These are phyloP conservation scores for Pythium dissimile DNA, from an alignment of 352 stramenopile species.

Conservation along the genomic window DNA sequence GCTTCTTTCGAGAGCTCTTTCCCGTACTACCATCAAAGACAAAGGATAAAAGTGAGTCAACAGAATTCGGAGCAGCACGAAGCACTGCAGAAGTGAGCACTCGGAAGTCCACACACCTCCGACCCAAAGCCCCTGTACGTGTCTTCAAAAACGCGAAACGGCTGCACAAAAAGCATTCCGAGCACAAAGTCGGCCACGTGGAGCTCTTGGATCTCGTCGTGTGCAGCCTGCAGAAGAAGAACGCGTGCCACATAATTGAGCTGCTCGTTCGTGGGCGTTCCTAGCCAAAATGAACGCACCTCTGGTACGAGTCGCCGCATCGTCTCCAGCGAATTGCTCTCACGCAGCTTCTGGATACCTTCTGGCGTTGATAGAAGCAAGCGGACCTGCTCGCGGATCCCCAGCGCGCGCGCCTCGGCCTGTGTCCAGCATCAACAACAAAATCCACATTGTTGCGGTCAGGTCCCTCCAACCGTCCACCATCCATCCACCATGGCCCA, in stretches of 20 bases:
- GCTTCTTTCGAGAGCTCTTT: conserved; percentile 82
- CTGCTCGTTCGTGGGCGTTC: not conserved
- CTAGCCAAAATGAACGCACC: conserved; percentile 25
- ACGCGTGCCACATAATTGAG: not conserved
- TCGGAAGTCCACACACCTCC: conserved; percentile 32
- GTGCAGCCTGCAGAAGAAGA: conserved; percentile 32
- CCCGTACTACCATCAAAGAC: conserved; percentile 57
- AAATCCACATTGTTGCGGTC: not conserved
- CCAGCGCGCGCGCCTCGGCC: conserved; percentile 48
- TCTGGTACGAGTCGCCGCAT: conserved; percentile 71
- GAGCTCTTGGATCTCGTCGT: conserved; percentile 69
- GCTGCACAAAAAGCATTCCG: conserved; percentile 73
- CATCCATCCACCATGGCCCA: not conserved
- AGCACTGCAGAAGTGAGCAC: not conserved
- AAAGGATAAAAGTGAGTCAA: no score
- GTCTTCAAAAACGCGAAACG: conserved; percentile 58
- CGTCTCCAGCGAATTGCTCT: conserved; percentile 44
- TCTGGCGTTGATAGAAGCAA: conserved; percentile 46
- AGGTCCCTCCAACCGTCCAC: not conserved
- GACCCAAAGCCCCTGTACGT: conserved; percentile 61
- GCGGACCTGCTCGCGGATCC: conserved; percentile 48
- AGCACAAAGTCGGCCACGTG: conserved; percentile 79
- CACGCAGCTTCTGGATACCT: conserved; percentile 51
- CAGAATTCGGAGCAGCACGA: no score
- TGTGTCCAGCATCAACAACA: conserved; percentile 11